Evolutionary conservation across 495 filamentous ascomycete genomes (phyloP).

Genomic region (Penicillium manginii): DNA sequence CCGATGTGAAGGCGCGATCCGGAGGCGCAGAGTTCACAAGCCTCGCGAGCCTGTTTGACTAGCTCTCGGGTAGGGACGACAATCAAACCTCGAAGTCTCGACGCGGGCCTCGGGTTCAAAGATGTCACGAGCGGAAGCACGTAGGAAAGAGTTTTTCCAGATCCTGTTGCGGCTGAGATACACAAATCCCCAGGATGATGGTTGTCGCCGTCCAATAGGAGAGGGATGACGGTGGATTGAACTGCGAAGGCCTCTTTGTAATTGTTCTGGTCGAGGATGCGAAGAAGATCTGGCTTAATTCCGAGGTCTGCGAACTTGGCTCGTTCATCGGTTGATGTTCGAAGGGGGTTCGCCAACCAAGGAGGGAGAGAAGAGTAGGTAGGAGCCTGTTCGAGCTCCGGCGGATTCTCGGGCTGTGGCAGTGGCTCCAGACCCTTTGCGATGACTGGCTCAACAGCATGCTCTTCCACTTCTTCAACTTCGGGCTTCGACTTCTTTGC

Average conservation of each 20-base stretch:
- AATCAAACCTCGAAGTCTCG: constrained; percentile 72
- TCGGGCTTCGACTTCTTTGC: constrained; percentile 25
- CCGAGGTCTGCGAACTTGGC: constrained; percentile 65
- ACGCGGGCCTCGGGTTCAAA: constrained; percentile 61
- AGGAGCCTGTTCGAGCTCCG: constrained; percentile 52
- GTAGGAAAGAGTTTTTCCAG: constrained; percentile 92
- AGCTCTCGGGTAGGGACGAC: constrained; percentile 90
- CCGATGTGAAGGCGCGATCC: constrained; percentile 73
- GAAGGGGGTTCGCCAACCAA: constrained; percentile 78
- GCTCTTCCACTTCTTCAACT: constrained; percentile 21
- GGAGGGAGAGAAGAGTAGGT: constrained; percentile 51
- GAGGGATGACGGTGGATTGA: constrained; percentile 77
- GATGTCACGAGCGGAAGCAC: constrained; percentile 80
- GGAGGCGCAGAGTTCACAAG: constrained; percentile 67
- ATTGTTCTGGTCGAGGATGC: constrained; percentile 64
- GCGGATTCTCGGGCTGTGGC: constrained; percentile 70
- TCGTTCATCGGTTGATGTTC: constrained; percentile 59
- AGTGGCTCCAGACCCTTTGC: constrained; percentile 74
- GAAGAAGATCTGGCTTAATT: constrained; percentile 57
- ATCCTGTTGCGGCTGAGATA: constrained; percentile 87
- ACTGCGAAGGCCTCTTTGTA: constrained; percentile 82
- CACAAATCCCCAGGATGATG: constrained; percentile 74
- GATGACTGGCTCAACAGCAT: constrained; percentile 42
- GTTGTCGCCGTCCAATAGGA: constrained; percentile 65
- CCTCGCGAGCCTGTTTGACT: constrained; percentile 77